Evolutionary conservation across 1,284 basidiomycete species (phyloP), one percentile per base, ranked within the genome.

Genomic region (Moniliella sp.): DNA sequence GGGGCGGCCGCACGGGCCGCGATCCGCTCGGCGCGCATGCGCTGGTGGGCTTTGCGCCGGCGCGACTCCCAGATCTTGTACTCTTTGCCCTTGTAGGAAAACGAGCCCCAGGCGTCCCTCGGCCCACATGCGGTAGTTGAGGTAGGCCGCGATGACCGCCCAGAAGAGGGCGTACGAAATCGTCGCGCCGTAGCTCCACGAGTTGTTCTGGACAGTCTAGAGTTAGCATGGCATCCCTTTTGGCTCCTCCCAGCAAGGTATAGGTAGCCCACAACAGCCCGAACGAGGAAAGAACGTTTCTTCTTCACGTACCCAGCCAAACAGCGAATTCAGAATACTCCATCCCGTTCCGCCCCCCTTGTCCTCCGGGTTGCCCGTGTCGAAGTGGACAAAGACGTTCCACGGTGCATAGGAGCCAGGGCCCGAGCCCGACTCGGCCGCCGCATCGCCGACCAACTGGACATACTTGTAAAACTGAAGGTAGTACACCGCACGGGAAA

Each of bases 321-420:
- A 39, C 9, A 57, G 36, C 2, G 46, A 42, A 38, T 57, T 57
- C 27, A 57, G 31, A 11, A 57, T 45, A 5, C 45, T 38, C 51
- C 51, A 57, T 9, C 52, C 51, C 37, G 49, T 45, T n/a, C n/a
- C n/a, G n/a, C n/a, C n/a, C n/a, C n/a, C n/a, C 42, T 51, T 39
- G 36, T 46, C 34, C 30, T 75, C 77, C 0, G 62, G 86, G 46
- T 73, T 78, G 32, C 73, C 86, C 43, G 81, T 79, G 61, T 86
- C 84, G 62, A 73, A 69, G 58, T 57, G 51, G 43, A 48, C 56
- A 18, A 81, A 86, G n/a, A n/a, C n/a, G n/a, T n/a, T n/a, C n/a
- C n/a, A n/a, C n/a, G n/a, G n/a, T n/a, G n/a, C 35, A 45, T 51
- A 57, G 12, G 33, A 38, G 2, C 52, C 54, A 1, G 50, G 46